Evolutionary conservation across 441 rosid species (phyloP), one percentile per base, ranked within the genome.

Genomic region (Erysimum pusillum): DNA sequence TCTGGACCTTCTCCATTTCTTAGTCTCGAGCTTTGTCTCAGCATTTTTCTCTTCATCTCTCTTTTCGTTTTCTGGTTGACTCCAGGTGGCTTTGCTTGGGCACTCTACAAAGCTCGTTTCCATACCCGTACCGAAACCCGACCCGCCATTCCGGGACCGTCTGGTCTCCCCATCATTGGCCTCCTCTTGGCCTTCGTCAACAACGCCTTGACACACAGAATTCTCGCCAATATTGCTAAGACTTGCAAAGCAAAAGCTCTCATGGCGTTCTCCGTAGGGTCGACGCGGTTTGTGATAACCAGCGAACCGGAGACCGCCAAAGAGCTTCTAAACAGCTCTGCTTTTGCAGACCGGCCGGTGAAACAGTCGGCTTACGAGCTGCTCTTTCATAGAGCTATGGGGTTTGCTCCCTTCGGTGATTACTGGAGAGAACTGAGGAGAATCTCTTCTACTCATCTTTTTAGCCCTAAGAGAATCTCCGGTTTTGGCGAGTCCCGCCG

Each of bases 331-430:
- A 86, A 78, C 79, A 90, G 90, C 80, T 81, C 91, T 0, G 89
- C 90, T 67, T 92, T 92, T 7, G 93, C 88, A 6, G 89, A 92
- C 71, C 75, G 97, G 20, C 96, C 97, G 0, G 79, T 92, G 32
- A 92, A 92, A 80, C 93, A 92, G 71, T 90, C 97, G 0, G 91
- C 94, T 35, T 92, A 89, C 66, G 94, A 86, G 84, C 85, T 92
- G 22, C 79, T 92, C 6, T 92, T 90, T 51, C 87, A 92, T 36
- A 85, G 92, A 35, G 92, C 97, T n/a, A 92, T 86, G 88, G 98
- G 98, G 15, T 92, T 92, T 72, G 94, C 94, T 49, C 92, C 90
- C 0, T 90, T 45, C 64, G 92, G 97, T 9, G 90, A 86, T 22
- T 92, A 89, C 67, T 91, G 98, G 96, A 87, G 93, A 77, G 88